A percentile compares a stretch with the other conserved stretches of the same genome.
phyloP scores from a whole-genome alignment of 2,329 filamentous ascomycete species.

The Metarhizium anisopliae region DNA sequence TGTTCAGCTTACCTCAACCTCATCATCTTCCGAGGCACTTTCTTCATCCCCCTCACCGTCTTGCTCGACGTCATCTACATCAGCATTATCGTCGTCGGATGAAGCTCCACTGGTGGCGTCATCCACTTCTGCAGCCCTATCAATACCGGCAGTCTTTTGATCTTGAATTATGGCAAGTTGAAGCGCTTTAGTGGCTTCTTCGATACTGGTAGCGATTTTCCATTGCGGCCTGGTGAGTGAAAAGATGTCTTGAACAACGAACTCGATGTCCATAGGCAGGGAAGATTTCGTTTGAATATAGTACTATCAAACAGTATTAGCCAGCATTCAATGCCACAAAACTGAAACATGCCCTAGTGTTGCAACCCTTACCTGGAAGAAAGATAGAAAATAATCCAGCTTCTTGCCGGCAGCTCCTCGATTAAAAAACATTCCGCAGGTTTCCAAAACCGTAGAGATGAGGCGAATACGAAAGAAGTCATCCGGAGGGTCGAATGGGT shows the following conservation, averaged over 20 bases:
- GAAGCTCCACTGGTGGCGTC: slow-evolving; percentile 61
- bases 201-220: slow-evolving; percentile 72
- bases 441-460: slow-evolving; percentile 82
- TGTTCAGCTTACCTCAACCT: slow-evolving; percentile 39
- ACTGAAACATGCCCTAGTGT: background rate
- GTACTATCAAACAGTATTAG: slow-evolving; percentile 45
- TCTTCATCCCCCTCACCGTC: slow-evolving; percentile 53
- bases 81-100: slow-evolving; percentile 68
- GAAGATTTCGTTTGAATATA: slow-evolving; percentile 87
- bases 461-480: slow-evolving; percentile 95
- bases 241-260: slow-evolving; percentile 89
- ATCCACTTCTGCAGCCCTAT: slow-evolving; percentile 61
- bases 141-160: slow-evolving; percentile 68
- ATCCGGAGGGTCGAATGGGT: slow-evolving; percentile 75
- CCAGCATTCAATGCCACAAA: background rate
- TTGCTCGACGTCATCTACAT: slow-evolving; percentile 54
- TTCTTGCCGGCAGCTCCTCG: slow-evolving; percentile 92
- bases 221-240: slow-evolving; percentile 80
- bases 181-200: slow-evolving; percentile 78
- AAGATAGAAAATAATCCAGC: slow-evolving; percentile 92
- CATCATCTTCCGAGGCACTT: slow-evolving; percentile 51
- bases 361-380: slow-evolving; percentile 60
- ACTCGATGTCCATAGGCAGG: slow-evolving; percentile 94
- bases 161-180: slow-evolving; percentile 83
- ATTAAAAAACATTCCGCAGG: slow-evolving; percentile 93